Percentiles rank a stretch among this genome's conserved stretches.
These are phyloP conservation scores for Tephrocybe sp. DNA, from an alignment of 768 basidiomycete species.

Conservation along the genomic window DNA sequence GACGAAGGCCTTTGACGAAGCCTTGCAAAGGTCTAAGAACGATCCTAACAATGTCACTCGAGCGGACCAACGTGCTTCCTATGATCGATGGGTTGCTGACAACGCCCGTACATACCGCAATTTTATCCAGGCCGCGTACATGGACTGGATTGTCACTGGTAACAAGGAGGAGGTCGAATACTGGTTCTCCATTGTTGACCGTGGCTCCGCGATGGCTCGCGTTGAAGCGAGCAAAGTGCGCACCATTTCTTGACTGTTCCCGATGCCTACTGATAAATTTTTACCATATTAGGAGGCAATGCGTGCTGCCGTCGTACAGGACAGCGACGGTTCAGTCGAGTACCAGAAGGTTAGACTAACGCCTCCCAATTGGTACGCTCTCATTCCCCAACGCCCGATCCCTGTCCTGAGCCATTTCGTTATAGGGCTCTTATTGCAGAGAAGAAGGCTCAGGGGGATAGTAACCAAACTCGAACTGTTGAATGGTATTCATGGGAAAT, in stretches of 20 bases:
- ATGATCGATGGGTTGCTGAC: slow-evolving; percentile 3
- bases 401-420: neutral
- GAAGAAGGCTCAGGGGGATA: neutral
- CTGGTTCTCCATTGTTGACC: slow-evolving; percentile 9
- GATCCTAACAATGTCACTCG: neutral
- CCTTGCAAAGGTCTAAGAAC: slow-evolving; percentile 1
- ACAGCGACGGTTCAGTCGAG: slow-evolving; percentile 6
- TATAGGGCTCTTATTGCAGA: slow-evolving; percentile 7
- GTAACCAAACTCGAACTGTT: neutral
- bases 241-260: neutral
- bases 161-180: slow-evolving; percentile 12
- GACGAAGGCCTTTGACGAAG: slow-evolving; percentile 5
- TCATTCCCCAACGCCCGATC: neutral
- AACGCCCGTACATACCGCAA: slow-evolving; percentile 8
- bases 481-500: slow-evolving; percentile 9
- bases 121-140: slow-evolving; percentile 5
- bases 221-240: slow-evolving; percentile 9
- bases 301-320: slow-evolving; percentile 8
- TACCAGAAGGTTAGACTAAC: neutral
- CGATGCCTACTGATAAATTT: neutral
- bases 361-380: slow-evolving; percentile 2
- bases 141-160: slow-evolving; percentile 9
- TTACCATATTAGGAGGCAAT: slow-evolving; percentile 5
- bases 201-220: slow-evolving; percentile 6
- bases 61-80: neutral